Base-by-base conservation (phyloP, 805 yeast species). In the Nakazawaea siamensis region DNA sequence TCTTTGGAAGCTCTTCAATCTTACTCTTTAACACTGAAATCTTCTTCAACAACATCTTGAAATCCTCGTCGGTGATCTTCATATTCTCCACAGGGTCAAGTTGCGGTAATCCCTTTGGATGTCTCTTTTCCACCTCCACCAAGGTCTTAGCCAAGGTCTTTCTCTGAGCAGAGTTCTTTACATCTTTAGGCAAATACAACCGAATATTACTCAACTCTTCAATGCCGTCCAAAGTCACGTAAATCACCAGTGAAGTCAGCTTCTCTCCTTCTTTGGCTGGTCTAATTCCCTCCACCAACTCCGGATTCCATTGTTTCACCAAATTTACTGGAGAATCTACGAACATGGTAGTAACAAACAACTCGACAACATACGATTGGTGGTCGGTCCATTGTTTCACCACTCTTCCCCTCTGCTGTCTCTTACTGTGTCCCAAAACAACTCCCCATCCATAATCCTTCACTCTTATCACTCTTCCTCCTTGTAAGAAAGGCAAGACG, bases 381-480 rank as follows among this genome's bases (percentile, higher is more conserved):
- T 90, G 96, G 46, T 88, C 96, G 13, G 80, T 67, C 54, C 62
- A 85, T 2, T 61, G 63, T 37, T 72, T 76, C 9, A 69, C 48
- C 16, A 73, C 71, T 44, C 71, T 68, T 51, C 81, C 69, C 49
- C 76, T 80, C 49, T 64, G 73, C 31, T 60, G 58, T 53, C 97
- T 70, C 57, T 86, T 88, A 27, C 73, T 66, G 47, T 79, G 83
- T 31, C 76, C 74, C 9, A 83, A 76, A 10, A 88, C 92, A 52
- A 84, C 81, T 39, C 90, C 96, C 98, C 98, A 92, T n/a, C 96
- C 97, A 54, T 87, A 94, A 41, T 86, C 82, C 36, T 67, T 68
- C 10, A 88, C 73, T 46, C 77, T 75, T 23, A 88, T 59, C 39
- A 92, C 69, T 57, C 98, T 73, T 20, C 99, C 99, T 12, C 84